These are phyloP conservation scores for Sarocladiaceae sp. DNA, from an alignment of 2,329 filamentous ascomycete species.

Conservation along the genomic window DNA sequence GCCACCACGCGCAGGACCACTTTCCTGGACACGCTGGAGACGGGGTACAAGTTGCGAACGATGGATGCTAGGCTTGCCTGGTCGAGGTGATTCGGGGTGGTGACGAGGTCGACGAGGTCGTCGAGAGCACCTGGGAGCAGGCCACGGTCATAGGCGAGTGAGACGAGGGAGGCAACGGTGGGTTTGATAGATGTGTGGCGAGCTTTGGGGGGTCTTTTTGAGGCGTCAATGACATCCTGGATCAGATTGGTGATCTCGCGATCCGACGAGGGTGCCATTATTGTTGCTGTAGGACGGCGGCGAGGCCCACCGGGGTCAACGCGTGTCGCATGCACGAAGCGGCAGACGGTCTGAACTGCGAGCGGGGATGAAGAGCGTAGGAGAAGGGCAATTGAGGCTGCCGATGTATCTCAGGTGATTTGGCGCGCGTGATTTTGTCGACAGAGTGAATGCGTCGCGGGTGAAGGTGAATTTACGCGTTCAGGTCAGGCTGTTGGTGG, in stretches of 20 bases:
- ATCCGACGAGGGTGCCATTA: constrained; percentile 20
- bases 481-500: not conserved
- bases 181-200: constrained; percentile 56
- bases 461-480: not conserved
- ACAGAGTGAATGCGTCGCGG: not conserved
- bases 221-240: constrained; percentile 33
- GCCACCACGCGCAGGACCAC: constrained; percentile 61
- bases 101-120: constrained; percentile 60
- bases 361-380: not conserved
- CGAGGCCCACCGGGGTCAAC: not conserved
- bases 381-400: no score
- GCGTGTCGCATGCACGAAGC: not conserved
- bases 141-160: constrained; percentile 61
- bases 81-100: constrained; percentile 62
- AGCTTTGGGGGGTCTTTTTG: constrained; percentile 58
- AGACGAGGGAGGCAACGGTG: constrained; percentile 56
- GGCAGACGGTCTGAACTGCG: not conserved
- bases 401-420: no score
- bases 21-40: constrained; percentile 53
- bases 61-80: constrained; percentile 66
- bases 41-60: constrained; percentile 70
- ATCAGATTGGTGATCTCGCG: constrained; percentile 29
- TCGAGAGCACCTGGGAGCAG: constrained; percentile 54
- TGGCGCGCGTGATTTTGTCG: not conserved
- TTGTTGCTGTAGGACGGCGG: constrained; percentile 11